A percentile compares a stretch with the other conserved stretches of the same genome.
phyloP scores from a whole-genome alignment of 1,284 basidiomycete species.

The Neolentinus lepideus region DNA sequence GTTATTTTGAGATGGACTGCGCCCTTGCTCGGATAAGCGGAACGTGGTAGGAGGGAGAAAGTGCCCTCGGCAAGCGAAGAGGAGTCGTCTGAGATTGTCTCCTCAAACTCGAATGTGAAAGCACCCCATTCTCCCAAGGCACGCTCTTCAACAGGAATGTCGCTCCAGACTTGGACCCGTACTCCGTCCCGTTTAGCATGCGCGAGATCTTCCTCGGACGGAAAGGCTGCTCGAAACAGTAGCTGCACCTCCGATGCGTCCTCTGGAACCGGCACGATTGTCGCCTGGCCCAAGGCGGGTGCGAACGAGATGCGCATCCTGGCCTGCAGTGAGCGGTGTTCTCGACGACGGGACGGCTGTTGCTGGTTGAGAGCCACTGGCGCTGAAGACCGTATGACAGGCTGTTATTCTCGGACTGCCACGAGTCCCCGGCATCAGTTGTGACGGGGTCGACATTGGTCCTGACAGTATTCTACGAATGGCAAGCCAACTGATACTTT shows the following conservation, averaged over 20 bases:
- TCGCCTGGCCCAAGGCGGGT: background rate
- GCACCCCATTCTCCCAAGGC: conserved; percentile 29
- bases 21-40: background rate
- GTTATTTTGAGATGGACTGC: background rate
- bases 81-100: conserved; percentile 7
- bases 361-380: background rate
- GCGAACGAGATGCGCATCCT: conserved; percentile 5
- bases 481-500: background rate
- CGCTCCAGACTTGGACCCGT: conserved; percentile 40
- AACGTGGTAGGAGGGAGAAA: background rate
- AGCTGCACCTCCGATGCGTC: conserved; percentile 15
- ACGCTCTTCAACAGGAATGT: conserved; percentile 24
- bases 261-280: conserved; percentile 10
- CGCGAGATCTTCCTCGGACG: conserved; percentile 22
- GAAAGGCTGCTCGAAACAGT: conserved; percentile 31
- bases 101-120: conserved; percentile 32
- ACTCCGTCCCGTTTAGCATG: conserved; percentile 24
- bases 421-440: background rate
- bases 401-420: background rate
- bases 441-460: background rate
- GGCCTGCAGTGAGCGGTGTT: background rate
- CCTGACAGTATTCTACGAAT: background rate
- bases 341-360: background rate
- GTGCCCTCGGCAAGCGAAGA: background rate
- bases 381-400: background rate